phyloP scores from a whole-genome alignment of 1,284 basidiomycete genomes.

The Malassezia sp. region DNA sequence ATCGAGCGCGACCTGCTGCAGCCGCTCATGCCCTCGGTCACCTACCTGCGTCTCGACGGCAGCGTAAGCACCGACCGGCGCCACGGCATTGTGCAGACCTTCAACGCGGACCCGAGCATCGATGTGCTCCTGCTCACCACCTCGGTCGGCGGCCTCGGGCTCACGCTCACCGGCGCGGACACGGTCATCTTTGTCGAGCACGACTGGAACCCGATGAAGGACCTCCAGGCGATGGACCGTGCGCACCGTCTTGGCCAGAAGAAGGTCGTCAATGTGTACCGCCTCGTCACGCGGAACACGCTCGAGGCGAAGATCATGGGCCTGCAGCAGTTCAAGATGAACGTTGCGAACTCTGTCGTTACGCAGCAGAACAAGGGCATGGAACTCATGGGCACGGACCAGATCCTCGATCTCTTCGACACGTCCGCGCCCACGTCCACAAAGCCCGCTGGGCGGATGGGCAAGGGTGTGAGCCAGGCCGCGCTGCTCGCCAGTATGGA shows the following conservation, averaged over 20 bases:
- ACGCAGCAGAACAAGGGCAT: slow-evolving; percentile 93
- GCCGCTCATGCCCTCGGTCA: slow-evolving; percentile 80
- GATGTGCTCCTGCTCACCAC: slow-evolving; percentile 93
- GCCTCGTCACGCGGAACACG: slow-evolving; percentile 89
- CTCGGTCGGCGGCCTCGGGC: slow-evolving; percentile 85
- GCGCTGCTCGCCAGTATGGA: slow-evolving; percentile 47
- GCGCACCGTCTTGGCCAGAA: slow-evolving; percentile 97
- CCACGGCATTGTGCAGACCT: slow-evolving; percentile 73
- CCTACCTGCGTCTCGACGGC: slow-evolving; percentile 92
- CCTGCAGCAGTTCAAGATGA: slow-evolving; percentile 88
- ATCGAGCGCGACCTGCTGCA: slow-evolving; percentile 90
- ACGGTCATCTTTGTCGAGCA: slow-evolving; percentile 99
- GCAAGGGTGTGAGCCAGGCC: slow-evolving; percentile 44
- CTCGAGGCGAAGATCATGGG: slow-evolving; percentile 99
- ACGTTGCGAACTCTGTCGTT: slow-evolving; percentile 90
- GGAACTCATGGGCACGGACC: slow-evolving; percentile 89
- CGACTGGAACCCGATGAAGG: slow-evolving; percentile 99
- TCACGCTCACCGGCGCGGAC: slow-evolving; percentile 94
- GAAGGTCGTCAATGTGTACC: slow-evolving; percentile 97
- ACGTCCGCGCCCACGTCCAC: not conserved
- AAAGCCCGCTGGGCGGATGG: not conserved
- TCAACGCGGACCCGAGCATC: slow-evolving; percentile 94
- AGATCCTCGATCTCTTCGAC: slow-evolving; percentile 84
- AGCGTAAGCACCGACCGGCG: slow-evolving; percentile 36
- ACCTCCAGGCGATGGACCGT: slow-evolving; percentile 97